Conservation (phyloP, 257 asterid genomes). For the Forsythia viridissima region DNA sequence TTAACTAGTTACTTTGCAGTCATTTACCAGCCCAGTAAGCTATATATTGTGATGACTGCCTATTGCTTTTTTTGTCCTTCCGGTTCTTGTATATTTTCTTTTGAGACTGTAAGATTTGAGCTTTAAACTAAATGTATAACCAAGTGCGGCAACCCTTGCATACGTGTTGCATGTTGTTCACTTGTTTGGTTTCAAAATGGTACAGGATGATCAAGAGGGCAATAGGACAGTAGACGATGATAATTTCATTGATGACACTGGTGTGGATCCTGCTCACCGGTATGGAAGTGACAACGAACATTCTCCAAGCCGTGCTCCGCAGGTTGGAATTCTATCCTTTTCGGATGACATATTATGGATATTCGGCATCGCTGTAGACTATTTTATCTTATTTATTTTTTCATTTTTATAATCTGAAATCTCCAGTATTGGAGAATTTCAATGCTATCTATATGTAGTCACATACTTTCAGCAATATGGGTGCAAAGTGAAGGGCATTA, state of each 20-base stretch:
- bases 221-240: constrained; percentile 43
- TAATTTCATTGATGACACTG: constrained; percentile 56
- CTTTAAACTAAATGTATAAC: background rate
- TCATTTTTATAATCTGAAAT: background rate
- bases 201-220: constrained; percentile 50
- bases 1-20: background rate
- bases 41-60: background rate
- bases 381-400: background rate
- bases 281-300: constrained; percentile 42
- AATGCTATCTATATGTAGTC: background rate
- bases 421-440: background rate
- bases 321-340: constrained; percentile 32
- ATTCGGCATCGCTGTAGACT: constrained; percentile 1
- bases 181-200: constrained; percentile 1
- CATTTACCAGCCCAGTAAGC: background rate
- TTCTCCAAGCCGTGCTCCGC: constrained; percentile 46
- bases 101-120: no score
- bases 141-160: background rate
- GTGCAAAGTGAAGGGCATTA: background rate
- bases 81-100: background rate
- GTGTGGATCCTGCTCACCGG: constrained; percentile 48
- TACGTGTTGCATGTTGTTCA: background rate
- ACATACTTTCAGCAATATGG: background rate
- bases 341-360: constrained; percentile 8
- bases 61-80: background rate